Evolutionary conservation across 495 filamentous ascomycete species (phyloP).

Genomic region (Parachaetomium inaequale): DNA sequence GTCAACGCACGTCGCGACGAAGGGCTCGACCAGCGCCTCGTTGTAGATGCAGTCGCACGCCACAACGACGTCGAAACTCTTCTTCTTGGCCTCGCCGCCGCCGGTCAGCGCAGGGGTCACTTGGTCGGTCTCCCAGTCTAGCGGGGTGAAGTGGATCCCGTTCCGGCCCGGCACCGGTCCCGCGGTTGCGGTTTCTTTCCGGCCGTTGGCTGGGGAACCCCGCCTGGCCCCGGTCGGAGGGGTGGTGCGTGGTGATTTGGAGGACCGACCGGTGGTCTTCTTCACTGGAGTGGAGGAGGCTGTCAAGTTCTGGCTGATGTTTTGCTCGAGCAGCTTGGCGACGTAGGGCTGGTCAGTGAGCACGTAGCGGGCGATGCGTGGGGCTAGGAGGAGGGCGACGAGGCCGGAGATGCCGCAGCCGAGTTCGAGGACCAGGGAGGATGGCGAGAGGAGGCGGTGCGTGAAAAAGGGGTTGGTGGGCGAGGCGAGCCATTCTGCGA

Average conservation of each 20-base stretch:
- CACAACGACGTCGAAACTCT: slow-evolving; percentile 61
- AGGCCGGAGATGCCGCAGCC: slow-evolving; percentile 84
- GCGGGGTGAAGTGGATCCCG: slow-evolving; percentile 44
- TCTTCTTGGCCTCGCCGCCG: slow-evolving; percentile 8
- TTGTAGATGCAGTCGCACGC: slow-evolving; percentile 93
- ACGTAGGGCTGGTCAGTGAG: slow-evolving; percentile 91
- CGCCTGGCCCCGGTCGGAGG: background rate
- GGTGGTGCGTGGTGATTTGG: background rate
- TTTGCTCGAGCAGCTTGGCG: slow-evolving; percentile 65
- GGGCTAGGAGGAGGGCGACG: slow-evolving; percentile 61
- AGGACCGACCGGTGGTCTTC: background rate
- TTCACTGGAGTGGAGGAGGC: background rate
- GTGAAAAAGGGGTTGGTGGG: slow-evolving; percentile 62
- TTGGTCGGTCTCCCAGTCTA: slow-evolving; percentile 69
- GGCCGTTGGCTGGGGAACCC: background rate
- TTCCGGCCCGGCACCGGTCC: too few relatives aligned
- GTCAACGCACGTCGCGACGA: slow-evolving; percentile 82
- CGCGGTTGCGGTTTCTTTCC: background rate
- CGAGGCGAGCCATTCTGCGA: slow-evolving; percentile 75
- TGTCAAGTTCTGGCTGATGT: slow-evolving; percentile 56
- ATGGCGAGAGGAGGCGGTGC: slow-evolving; percentile 48
- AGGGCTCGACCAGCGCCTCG: slow-evolving; percentile 73
- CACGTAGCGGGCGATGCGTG: slow-evolving; percentile 61
- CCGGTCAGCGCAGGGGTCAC: slow-evolving; percentile 40
- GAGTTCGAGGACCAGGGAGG: slow-evolving; percentile 70